A percentile compares a stretch with the other conserved stretches of the same genome.
Evolutionary conservation across 345 rosid genomes (phyloP).

Genomic region (Erysimum cheiranthoides): DNA sequence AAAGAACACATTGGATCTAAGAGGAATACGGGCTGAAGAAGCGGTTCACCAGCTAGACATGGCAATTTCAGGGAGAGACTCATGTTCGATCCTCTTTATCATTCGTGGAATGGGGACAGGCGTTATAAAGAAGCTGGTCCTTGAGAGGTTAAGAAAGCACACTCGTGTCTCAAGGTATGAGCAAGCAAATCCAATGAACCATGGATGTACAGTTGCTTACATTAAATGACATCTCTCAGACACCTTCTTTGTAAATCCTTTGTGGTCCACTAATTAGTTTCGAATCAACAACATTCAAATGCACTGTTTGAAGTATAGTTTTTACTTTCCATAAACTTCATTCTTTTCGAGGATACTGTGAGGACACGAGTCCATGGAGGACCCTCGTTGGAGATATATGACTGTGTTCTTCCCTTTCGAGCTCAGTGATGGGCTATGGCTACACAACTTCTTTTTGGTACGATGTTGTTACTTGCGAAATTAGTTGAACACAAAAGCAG

Average conservation of each 20-base stretch:
- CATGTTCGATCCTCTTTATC: constrained; percentile 63
- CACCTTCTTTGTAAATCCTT: constrained; percentile 15
- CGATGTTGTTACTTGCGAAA: too few relatives aligned
- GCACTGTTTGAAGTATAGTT: not conserved
- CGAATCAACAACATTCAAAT: constrained; percentile 6
- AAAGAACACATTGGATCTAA: constrained; percentile 81
- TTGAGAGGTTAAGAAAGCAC: constrained; percentile 62
- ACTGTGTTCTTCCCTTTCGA: too few relatives aligned
- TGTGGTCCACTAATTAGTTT: constrained; percentile 18
- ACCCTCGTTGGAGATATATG: too few relatives aligned
- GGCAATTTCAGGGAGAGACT: constrained; percentile 61
- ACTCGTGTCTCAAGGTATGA: constrained; percentile 68
- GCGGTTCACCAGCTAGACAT: constrained; percentile 69
- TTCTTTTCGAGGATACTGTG: not conserved
- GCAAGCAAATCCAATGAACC: constrained; percentile 75
- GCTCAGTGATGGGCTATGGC: too few relatives aligned
- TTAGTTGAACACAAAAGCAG: too few relatives aligned
- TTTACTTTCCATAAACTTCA: not conserved
- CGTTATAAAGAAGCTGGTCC: constrained; percentile 68
- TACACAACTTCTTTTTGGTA: too few relatives aligned
- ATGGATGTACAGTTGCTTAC: constrained; percentile 91
- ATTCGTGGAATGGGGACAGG: constrained; percentile 89
- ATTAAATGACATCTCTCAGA: constrained; percentile 56
- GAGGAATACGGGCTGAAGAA: constrained; percentile 84
- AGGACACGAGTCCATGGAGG: not conserved